A percentile compares a stretch with the other conserved stretches of the same genome.
Conservation (phyloP, 805 yeast genomes). For the Kluyveromyces siamensis region DNA sequence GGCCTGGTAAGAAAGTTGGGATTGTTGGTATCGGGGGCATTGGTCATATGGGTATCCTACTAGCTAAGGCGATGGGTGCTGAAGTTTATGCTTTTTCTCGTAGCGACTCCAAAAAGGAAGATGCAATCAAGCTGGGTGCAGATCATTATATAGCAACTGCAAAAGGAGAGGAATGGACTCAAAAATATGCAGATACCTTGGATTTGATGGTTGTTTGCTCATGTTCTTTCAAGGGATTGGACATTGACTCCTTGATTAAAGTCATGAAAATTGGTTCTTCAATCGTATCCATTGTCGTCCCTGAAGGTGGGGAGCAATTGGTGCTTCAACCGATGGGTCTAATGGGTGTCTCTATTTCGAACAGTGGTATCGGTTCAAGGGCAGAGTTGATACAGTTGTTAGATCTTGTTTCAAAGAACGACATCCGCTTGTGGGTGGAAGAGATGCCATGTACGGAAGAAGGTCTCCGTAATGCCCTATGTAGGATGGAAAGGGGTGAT, state of each 20-base stretch:
- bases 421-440: constrained; percentile 40
- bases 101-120: too few species aligned
- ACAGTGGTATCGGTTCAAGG: constrained; percentile 36
- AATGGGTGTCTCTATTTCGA: constrained; percentile 22
- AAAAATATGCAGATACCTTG: too few species aligned
- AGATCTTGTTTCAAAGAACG: constrained; percentile 36
- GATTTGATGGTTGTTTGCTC: constrained; percentile 35
- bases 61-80: too few species aligned
- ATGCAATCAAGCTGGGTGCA: too few species aligned
- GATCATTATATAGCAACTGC: too few species aligned
- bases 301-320: constrained; percentile 10
- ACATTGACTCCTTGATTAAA: constrained; percentile 27
- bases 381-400: constrained; percentile 40
- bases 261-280: constrained; percentile 28
- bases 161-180: too few species aligned
- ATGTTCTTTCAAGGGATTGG: constrained; percentile 32
- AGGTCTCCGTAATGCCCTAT: constrained; percentile 46
- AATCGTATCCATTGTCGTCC: constrained; percentile 24
- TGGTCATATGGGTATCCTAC: too few species aligned
- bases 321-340: constrained; percentile 10
- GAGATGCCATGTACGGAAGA: constrained; percentile 43
- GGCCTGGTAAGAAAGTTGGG: too few species aligned
- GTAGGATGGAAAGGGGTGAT: constrained; percentile 44
- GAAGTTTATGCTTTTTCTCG: too few species aligned
- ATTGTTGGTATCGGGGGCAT: too few species aligned